Evolutionary conservation across 2,329 filamentous ascomycete genomes (phyloP).

Genomic region (Thermomyces lanuginosus): DNA sequence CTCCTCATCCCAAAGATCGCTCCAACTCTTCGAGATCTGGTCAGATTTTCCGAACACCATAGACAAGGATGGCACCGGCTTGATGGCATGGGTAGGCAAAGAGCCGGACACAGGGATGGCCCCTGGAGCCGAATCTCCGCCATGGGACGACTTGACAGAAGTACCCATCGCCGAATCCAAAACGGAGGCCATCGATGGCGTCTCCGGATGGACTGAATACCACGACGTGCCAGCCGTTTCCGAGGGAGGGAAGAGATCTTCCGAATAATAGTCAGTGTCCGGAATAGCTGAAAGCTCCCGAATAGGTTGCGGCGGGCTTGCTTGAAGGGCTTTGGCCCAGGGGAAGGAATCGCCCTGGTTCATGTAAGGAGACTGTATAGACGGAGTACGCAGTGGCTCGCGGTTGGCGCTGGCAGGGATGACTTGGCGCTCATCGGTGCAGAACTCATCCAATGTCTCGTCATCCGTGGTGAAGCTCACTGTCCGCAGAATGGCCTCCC

Average conservation of each 20-base stretch:
- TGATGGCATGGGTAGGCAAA: conserved; percentile 46
- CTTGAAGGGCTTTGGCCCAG: conserved; percentile 81
- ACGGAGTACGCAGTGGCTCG: conserved; percentile 88
- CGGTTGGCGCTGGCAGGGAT: conserved; percentile 72
- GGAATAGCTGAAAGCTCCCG: conserved; percentile 79
- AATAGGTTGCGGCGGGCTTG: conserved; percentile 50
- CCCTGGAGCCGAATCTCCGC: conserved; percentile 44
- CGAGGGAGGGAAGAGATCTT: conserved; percentile 73
- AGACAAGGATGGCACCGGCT: conserved; percentile 53
- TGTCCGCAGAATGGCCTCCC: conserved; percentile 60
- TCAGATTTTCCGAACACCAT: conserved; percentile 66
- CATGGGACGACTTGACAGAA: conserved; percentile 71
- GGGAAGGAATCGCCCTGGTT: conserved; percentile 69
- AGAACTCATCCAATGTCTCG: conserved; percentile 85
- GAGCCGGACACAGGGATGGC: conserved; percentile 65
- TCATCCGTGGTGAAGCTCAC: conserved; percentile 89
- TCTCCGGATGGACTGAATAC: conserved; percentile 60
- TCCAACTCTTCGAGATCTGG: conserved; percentile 93
- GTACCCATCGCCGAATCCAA: conserved; percentile 66
- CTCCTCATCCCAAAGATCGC: conserved; percentile 94
- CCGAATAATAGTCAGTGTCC: conserved; percentile 58
- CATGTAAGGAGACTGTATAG: conserved; percentile 71
- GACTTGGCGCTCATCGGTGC: conserved; percentile 59
- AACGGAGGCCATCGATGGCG: conserved; percentile 68
- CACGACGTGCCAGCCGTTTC: conserved; percentile 50